phyloP scores from a whole-genome alignment of 2,329 filamentous ascomycete genomes.

The Pseudopyrenochaeta lycopersici region DNA sequence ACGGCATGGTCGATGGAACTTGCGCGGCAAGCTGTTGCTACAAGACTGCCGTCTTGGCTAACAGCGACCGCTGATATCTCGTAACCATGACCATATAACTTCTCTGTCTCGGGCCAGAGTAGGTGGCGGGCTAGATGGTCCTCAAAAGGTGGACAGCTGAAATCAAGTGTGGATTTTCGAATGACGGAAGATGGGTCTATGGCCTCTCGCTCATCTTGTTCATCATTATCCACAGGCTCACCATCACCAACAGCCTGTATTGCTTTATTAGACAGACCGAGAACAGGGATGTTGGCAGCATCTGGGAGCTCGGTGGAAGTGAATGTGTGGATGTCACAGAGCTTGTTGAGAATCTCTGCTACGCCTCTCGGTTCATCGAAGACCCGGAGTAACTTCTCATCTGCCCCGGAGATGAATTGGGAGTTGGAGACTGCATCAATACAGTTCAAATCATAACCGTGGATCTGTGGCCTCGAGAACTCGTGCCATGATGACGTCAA shows the following conservation, averaged over 20 bases:
- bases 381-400: conserved; percentile 97
- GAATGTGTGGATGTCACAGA: conserved; percentile 66
- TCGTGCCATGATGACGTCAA: conserved; percentile 81
- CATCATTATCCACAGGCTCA: conserved; percentile 41
- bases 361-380: conserved; percentile 90
- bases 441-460: conserved; percentile 97
- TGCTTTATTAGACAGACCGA: conserved; percentile 96
- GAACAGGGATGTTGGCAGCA: conserved; percentile 91
- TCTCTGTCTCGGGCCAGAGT: conserved; percentile 94
- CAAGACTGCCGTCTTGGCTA: conserved; percentile 75
- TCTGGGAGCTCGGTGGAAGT: conserved; percentile 68
- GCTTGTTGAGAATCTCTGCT: conserved; percentile 73
- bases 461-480: conserved; percentile 93
- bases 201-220: conserved; percentile 63
- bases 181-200: conserved; percentile 65
- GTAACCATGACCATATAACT: conserved; percentile 97
- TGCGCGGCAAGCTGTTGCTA: conserved; percentile 93
- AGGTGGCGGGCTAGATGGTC: conserved; percentile 90
- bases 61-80: conserved; percentile 90
- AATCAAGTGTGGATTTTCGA: conserved; percentile 69
- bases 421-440: conserved; percentile 76
- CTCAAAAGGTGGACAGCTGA: conserved; percentile 82
- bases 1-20: conserved; percentile 94
- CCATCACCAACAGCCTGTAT: conserved; percentile 63
- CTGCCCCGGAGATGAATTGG: conserved; percentile 91